These are phyloP conservation scores for Aspergillus funiculosus DNA, from an alignment of 495 filamentous ascomycete genomes.

Conservation along the genomic window DNA sequence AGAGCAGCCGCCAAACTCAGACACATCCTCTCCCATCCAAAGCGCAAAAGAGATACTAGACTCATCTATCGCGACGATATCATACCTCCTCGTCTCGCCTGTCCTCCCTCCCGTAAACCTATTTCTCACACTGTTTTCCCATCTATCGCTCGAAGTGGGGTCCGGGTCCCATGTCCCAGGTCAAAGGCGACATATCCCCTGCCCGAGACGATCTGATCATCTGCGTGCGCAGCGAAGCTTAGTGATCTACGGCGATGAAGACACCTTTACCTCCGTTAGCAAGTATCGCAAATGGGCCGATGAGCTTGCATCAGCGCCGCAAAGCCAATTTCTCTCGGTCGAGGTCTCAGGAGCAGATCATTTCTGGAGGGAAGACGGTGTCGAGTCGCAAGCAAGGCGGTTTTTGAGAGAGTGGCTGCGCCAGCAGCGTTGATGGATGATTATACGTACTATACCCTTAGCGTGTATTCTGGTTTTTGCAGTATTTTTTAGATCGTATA, in stretches of 20 bases:
- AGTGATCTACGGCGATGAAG: constrained; percentile 71
- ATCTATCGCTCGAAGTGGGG: constrained; percentile 28
- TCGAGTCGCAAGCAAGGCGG: constrained; percentile 47
- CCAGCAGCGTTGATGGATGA: constrained; percentile 20
- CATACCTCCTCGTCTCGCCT: constrained; percentile 79
- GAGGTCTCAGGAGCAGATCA: constrained; percentile 70
- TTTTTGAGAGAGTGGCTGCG: constrained; percentile 41
- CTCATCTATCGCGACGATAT: constrained; percentile 30
- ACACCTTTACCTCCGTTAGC: constrained; percentile 65
- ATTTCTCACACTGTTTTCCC: constrained; percentile 51
- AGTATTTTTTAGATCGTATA: no score
- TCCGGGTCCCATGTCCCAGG: constrained; percentile 15
- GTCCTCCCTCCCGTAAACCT: constrained; percentile 58
- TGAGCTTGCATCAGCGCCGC: constrained; percentile 40
- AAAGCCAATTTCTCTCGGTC: constrained; percentile 43
- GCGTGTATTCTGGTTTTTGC: no score
- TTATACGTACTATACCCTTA: neutral
- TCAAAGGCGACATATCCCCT: constrained; percentile 31
- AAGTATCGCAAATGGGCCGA: constrained; percentile 67
- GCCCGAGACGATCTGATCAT: constrained; percentile 44
- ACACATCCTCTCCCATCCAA: neutral
- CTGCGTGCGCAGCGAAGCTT: constrained; percentile 55
- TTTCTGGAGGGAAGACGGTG: constrained; percentile 72
- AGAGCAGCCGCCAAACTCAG: no score
- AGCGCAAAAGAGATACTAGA: constrained; percentile 2